Conservation (phyloP, 83 land plant genomes). For the Isoetes engelmannii region DNA sequence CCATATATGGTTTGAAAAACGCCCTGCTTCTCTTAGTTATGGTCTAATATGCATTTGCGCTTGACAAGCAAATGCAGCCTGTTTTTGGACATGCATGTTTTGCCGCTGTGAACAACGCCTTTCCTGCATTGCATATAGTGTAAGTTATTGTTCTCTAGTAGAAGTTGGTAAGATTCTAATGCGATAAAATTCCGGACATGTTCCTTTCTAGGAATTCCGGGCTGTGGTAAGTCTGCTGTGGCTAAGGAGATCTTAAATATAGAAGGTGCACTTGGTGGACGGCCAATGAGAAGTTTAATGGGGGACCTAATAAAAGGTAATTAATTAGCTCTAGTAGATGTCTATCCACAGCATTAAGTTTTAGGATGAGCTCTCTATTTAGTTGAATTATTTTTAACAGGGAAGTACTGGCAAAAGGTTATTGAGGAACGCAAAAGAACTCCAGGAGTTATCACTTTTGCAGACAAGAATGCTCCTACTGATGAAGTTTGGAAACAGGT, state of each 20-base stretch:
- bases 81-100: too few relatives aligned
- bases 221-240: conserved; percentile 97
- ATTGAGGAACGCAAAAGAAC: conserved; percentile 61
- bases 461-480: conserved; percentile 99
- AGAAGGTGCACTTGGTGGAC: conserved; percentile 60
- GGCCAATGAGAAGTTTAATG: conserved; percentile 76
- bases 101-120: too few relatives aligned
- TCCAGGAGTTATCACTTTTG: conserved; percentile 71
- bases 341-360: too few relatives aligned
- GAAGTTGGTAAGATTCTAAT: too few relatives aligned
- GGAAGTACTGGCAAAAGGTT: conserved; percentile 86
- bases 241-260: conserved; percentile 63
- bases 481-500: conserved; percentile 81
- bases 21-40: too few relatives aligned
- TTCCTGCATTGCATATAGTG: too few relatives aligned
- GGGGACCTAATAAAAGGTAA: conserved; percentile 93
- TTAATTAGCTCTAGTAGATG: too few relatives aligned
- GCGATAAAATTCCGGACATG: background rate
- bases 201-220: conserved; percentile 75
- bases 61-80: too few relatives aligned
- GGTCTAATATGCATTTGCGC: too few relatives aligned
- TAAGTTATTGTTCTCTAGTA: too few relatives aligned
- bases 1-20: too few relatives aligned
- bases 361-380: too few relatives aligned
- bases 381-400: conserved; percentile 19